Evolutionary conservation across 106 monocot species (phyloP), one percentile per base, ranked within the genome.

Genomic region (Acanthochlamys bracteata): DNA sequence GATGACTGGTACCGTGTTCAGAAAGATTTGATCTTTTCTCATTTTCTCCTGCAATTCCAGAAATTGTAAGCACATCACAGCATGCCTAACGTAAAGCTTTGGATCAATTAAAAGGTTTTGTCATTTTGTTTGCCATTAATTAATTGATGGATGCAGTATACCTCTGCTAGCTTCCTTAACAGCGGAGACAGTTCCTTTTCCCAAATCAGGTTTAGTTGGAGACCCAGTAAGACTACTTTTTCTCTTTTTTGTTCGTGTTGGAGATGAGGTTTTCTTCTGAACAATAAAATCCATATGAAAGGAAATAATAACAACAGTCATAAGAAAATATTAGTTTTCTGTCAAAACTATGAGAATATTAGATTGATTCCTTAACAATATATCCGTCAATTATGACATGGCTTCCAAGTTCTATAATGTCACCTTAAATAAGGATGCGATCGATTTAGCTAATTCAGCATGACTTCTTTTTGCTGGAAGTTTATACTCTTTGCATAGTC

Each of bases 391-490:
- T n/a, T n/a, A n/a, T n/a, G n/a, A n/a, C n/a, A n/a, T n/a, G n/a
- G n/a, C n/a, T n/a, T n/a, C 49, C 49, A 49, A 14, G 17, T 49
- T 14, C 2, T 49, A 49, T 4, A 49, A 49, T 49, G 4, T 59
- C 75, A 86, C 90, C 86, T 76, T 73, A 25, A 76, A 78, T 59
- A 69, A 56, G 24, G 60, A 80, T 33, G 79, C 78, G 42, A 93
- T 59, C 65, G 77, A 82, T 25, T 78, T 78, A 0, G 89, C 89
- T 68, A 89, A 63, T 42, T 85, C 65, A 63, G 54, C 55, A 20
- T 80, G 73, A 49, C 68, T 82, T 65, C 80, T 75, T 55, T 85
- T 89, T 69, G 78, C 71, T 57, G 85, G 85, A 63, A 93, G 83
- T 55, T 78, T 73, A 66, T 83, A 80, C 24, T 69, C 58, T 70